These are phyloP conservation scores for Aureobasidium vineae DNA, from an alignment of 2,329 filamentous ascomycete genomes.

Conservation along the genomic window DNA sequence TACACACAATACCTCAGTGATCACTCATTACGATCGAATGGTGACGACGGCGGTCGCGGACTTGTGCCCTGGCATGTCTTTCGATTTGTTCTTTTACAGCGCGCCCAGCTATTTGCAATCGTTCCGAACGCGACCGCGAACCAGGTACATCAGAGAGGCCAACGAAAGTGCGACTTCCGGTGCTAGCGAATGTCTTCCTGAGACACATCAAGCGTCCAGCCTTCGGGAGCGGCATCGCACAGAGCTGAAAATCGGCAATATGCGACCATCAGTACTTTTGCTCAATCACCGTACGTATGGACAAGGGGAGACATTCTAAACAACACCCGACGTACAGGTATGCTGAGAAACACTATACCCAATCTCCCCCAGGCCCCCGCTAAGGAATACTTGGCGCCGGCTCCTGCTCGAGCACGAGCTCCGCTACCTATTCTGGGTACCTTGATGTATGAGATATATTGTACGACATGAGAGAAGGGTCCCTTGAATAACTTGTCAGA, in stretches of 20 bases:
- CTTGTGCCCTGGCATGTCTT: neutral
- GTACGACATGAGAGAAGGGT: neutral
- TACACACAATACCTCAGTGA: neutral
- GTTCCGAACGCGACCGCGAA: neutral
- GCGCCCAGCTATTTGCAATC: neutral
- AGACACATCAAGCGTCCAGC: neutral
- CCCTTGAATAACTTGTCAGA: neutral
- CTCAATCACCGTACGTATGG: neutral
- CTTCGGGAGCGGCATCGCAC: neutral
- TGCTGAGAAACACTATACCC: neutral
- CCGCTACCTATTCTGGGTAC: neutral
- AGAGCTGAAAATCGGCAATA: neutral
- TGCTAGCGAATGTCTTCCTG: neutral
- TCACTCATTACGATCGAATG: neutral
- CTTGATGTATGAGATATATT: neutral
- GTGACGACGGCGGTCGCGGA: neutral
- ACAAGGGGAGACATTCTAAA: neutral
- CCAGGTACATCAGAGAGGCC: neutral
- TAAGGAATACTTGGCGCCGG: neutral
- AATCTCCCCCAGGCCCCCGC: neutral
- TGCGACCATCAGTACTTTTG: neutral
- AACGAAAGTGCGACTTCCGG: neutral
- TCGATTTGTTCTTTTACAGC: neutral
- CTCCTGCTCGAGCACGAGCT: constrained; percentile 2
- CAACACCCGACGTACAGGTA: neutral